Percentiles rank a stretch among this genome's conserved stretches.
phyloP scores from a whole-genome alignment of 306 rosid genomes.

The Prunus persica region Prunus_persica_NCBIv2 NC_034010.1:27086001-27086500 shows the following conservation, averaged over 20 bases:
- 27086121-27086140: neutral
- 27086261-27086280: neutral
- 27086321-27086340: no score
- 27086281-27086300: neutral
- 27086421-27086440: no score
- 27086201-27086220: neutral
- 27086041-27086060: conserved; percentile 50
- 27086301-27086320: neutral
- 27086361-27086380: no score
- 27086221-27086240: neutral
- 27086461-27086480: no score
- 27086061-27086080: conserved; percentile 58
- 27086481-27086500: neutral
- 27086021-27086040: conserved; percentile 81
- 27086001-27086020: conserved; percentile 14
- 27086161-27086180: neutral
- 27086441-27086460: no score
- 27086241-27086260: neutral
- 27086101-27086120: neutral
- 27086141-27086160: neutral
- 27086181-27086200: neutral
- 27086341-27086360: no score
- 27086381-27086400: no score
- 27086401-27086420: no score
- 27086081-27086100: conserved; percentile 52